Conservation (phyloP, 2,329 filamentous ascomycete species). For the Gnomoniopsis smithogilvyi region DNA sequence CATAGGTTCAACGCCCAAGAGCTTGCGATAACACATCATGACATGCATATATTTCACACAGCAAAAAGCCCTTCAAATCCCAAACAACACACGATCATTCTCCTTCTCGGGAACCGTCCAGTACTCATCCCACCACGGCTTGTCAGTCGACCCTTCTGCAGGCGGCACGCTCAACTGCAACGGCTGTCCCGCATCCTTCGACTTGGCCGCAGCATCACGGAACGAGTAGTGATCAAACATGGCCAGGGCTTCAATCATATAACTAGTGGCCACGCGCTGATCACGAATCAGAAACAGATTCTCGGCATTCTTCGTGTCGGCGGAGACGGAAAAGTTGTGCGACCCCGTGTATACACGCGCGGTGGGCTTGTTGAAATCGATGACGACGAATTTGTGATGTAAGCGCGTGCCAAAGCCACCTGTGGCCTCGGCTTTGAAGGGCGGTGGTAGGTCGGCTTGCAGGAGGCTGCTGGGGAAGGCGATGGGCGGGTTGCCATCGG, state of each 20-base stretch:
- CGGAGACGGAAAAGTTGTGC: slow-evolving; percentile 22
- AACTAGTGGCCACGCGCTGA: slow-evolving; percentile 20
- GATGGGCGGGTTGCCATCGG: slow-evolving; percentile 22
- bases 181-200: slow-evolving; percentile 15
- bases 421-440: slow-evolving; percentile 12
- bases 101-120: slow-evolving; percentile 20
- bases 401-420: slow-evolving; percentile 21
- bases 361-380: slow-evolving; percentile 22
- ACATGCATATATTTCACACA: too few relatives aligned
- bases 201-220: slow-evolving; percentile 18
- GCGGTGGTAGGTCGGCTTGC: not conserved
- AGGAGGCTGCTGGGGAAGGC: slow-evolving; percentile 21
- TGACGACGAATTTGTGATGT: slow-evolving; percentile 23
- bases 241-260: slow-evolving; percentile 23
- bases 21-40: too few relatives aligned
- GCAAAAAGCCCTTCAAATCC: slow-evolving; percentile 6
- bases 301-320: slow-evolving; percentile 21
- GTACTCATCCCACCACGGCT: slow-evolving; percentile 23
- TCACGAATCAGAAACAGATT: slow-evolving; percentile 21
- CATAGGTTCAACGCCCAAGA: too few relatives aligned
- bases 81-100: slow-evolving; percentile 21
- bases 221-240: slow-evolving; percentile 24
- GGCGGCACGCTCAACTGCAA: slow-evolving; percentile 19
- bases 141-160: slow-evolving; percentile 6
- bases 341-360: slow-evolving; percentile 23